A percentile compares a stretch with the other conserved stretches of the same genome.
Conservation (phyloP, 345 rosid species). For the Microcos paniculata region DNA sequence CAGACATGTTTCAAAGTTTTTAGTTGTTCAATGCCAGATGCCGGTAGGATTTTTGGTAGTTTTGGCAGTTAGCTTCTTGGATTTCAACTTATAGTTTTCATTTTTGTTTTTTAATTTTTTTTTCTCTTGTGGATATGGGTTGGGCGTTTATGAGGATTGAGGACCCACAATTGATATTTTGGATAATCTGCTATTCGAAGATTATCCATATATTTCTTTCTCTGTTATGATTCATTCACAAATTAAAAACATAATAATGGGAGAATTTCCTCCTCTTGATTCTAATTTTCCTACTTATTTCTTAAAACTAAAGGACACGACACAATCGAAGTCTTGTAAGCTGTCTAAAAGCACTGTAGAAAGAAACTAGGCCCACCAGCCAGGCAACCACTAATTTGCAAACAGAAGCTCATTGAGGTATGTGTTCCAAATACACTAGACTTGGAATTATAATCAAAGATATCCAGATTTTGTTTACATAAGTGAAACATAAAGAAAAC, state of each 20-base stretch:
- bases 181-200: not conserved
- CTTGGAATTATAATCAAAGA: too few species aligned
- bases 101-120: not conserved
- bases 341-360: too few species aligned
- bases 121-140: conserved; percentile 6
- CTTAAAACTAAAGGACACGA: not conserved
- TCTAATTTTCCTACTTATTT: too few species aligned
- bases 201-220: not conserved
- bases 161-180: not conserved
- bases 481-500: too few species aligned
- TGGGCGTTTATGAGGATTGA: not conserved
- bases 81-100: not conserved
- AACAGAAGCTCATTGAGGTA: too few species aligned
- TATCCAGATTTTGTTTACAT: too few species aligned
- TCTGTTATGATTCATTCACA: not conserved
- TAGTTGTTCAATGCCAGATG: not conserved
- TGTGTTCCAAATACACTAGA: too few species aligned
- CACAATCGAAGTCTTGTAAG: not conserved
- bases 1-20: conserved; percentile 39
- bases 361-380: too few species aligned
- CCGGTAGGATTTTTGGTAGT: not conserved
- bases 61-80: conserved; percentile 11
- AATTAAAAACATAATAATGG: not conserved
- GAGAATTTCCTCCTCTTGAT: not conserved
- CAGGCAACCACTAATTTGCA: too few species aligned